Evolutionary conservation across 2,329 filamentous ascomycete genomes (phyloP), one percentile per base, ranked within the genome.

Genomic region (Colletotrichum trifolii): DNA sequence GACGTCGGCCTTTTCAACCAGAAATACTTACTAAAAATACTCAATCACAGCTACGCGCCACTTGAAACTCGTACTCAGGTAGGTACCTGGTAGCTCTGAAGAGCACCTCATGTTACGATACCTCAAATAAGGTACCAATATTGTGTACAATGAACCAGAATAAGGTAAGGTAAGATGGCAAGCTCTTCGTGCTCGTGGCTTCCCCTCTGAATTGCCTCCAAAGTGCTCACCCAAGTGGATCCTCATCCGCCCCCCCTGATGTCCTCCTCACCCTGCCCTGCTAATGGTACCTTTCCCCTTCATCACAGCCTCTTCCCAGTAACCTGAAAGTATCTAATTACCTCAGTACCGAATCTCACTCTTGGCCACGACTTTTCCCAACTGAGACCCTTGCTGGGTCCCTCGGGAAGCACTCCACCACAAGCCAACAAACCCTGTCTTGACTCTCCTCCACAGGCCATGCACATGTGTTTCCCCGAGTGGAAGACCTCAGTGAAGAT

Each of bases 361-460:
- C 25, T 25, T 25, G 25, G 25, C 25, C 56, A 42, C 50, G 35
- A 45, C 25, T 33, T 58, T 50, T 11, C 55, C 38, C 12, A 39
- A 11, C 33, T 12, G 25, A 12, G 33, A 50, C 40, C 46, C 62
- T 56, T 40, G 60, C 25, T 17, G 35, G 46, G 58, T 42, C 25
- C 56, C 47, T 56, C 58, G 62, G 58, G 58, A 62, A 62, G 46
- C 46, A 65, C 52, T 62, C 62, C 38, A 62, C 50, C 62, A 35
- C 62, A 65, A 49, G 25, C 25, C 25, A 25, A 25, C 25, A 25
- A 25, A 25, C 25, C 25, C 25, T 25, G 25, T 25, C 25, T 25
- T 25, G 25, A 25, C 25, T 25, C 25, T 25, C 25, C 25, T 25
- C 25, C 39, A 40, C n/a, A 45, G 56, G 11, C 10, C 25, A 25